Evolutionary conservation across 2,329 filamentous ascomycete genomes (phyloP), one percentile per base, ranked within the genome.

Genomic region (Aspergillus udagawae): DNA sequence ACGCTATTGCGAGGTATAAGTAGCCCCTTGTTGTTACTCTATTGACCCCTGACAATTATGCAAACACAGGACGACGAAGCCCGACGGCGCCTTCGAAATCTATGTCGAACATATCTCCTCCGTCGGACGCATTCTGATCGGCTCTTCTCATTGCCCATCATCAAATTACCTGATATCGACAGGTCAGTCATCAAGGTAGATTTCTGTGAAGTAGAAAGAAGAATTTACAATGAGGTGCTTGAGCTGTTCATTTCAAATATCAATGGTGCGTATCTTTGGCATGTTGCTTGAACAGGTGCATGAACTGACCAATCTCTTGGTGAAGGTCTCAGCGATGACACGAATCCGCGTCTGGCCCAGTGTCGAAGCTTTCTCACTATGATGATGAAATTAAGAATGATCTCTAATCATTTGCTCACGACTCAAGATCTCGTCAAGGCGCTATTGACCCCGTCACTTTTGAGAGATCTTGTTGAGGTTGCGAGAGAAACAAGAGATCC

Each of bases 111-210:
- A 4, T 78, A 83, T 53, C 82, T 86, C 79, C 75, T 83, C 17
- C 75, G 83, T 4, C 76, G 83, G 5, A 85, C 83, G 0, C 82
- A 86, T 66, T 68, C 70, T 1, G 81, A 83, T 54, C 77, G 68
- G 0, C 73, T 86, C 17, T 82, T 86, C 58, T 75, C 78, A 1
- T 71, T 76, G 0, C 80, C 82, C 0, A 79, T 87, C 1, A 66
- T 86, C 17, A 80, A 77, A 8, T 73, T 87, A 0, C 84, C 84
- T 0, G 68, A 70, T 14, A 78, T 84, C 0, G 70, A 70, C 7
- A 74, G 82, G 52, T 66, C 64, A 1, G 77, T 77, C 0, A 62
- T 77, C 4, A 68, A 65, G 59, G 70, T 83, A 0, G 63, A 80
- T 0, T 84, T 86, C 67, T 83, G 81, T 14, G 58, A 72, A 0